Conservation (phyloP, 148 eudicot species). For the Oxyria digyna region DNA sequence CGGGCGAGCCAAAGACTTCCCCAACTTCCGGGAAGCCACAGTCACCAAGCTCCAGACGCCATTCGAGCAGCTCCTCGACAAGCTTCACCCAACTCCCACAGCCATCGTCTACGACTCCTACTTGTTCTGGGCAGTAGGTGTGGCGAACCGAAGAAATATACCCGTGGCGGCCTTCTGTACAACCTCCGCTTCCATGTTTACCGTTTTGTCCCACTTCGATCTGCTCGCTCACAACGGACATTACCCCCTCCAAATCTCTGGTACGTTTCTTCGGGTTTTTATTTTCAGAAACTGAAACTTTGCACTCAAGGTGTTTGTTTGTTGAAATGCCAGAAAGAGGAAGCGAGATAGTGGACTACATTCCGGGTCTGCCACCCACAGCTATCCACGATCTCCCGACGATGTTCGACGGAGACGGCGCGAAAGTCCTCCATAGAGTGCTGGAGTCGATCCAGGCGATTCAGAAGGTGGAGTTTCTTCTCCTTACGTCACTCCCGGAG, state of each 20-base stretch:
- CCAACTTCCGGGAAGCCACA: constrained; percentile 24
- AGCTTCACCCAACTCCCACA: constrained; percentile 23
- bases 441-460: constrained; percentile 15
- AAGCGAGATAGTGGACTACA: constrained; percentile 34
- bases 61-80: constrained; percentile 34
- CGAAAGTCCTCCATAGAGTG: constrained; percentile 4
- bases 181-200: constrained; percentile 30
- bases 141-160: constrained; percentile 31
- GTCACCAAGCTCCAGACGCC: constrained; percentile 35
- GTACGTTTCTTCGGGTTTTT: constrained; percentile 9
- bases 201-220: constrained; percentile 21
- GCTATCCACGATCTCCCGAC: constrained; percentile 42
- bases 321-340: constrained; percentile 20
- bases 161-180: constrained; percentile 41
- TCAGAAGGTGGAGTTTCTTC: constrained; percentile 31
- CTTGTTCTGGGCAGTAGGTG: constrained; percentile 27
- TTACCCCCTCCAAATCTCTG: constrained; percentile 25
- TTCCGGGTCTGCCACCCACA: constrained; percentile 49
- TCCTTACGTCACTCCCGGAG: constrained; percentile 34
- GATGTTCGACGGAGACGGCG: constrained; percentile 21
- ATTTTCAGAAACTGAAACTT: not conserved
- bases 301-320: constrained; percentile 1
- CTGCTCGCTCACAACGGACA: constrained; percentile 32
- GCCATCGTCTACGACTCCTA: constrained; percentile 31
- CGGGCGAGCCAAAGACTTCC: constrained; percentile 28